Percentiles rank a stretch among this genome's conserved stretches.
phyloP scores from a whole-genome alignment of 2,329 filamentous ascomycete genomes.

The Aspergillus sp. region DNA sequence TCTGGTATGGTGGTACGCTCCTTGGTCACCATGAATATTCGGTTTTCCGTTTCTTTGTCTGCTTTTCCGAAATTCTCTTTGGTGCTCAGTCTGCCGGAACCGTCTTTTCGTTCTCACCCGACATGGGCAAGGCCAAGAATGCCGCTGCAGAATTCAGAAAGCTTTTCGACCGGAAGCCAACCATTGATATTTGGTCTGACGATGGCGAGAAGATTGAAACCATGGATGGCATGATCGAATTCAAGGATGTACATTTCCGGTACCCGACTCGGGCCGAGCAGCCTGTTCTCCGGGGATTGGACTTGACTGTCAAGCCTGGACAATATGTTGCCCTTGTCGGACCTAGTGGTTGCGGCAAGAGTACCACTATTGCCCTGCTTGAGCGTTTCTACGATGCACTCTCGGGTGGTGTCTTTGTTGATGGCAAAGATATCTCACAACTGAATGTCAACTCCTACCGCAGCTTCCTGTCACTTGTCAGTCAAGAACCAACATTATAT shows the following conservation, averaged over 20 bases:
- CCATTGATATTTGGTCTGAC: slow-evolving; percentile 75
- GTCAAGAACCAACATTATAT: slow-evolving; percentile 91
- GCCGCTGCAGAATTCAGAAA: slow-evolving; percentile 75
- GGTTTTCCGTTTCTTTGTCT: slow-evolving; percentile 87
- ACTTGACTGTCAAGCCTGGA: slow-evolving; percentile 47
- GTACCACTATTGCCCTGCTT: slow-evolving; percentile 83
- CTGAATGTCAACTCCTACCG: slow-evolving; percentile 86
- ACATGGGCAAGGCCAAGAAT: slow-evolving; percentile 89
- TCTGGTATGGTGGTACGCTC: slow-evolving; percentile 84
- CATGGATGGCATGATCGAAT: slow-evolving; percentile 77
- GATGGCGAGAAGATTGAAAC: slow-evolving; percentile 60
- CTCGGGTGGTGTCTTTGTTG: slow-evolving; percentile 72
- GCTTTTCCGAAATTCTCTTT: slow-evolving; percentile 83
- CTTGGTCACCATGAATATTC: slow-evolving; percentile 67
- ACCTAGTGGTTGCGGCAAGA: slow-evolving; percentile 92
- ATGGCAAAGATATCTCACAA: slow-evolving; percentile 73
- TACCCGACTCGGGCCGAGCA: slow-evolving; percentile 90
- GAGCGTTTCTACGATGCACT: slow-evolving; percentile 94
- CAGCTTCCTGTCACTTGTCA: slow-evolving; percentile 77
- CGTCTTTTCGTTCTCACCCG: slow-evolving; percentile 83
- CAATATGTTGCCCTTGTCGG: slow-evolving; percentile 72
- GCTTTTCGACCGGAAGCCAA: slow-evolving; percentile 76
- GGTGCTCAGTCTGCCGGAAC: slow-evolving; percentile 87
- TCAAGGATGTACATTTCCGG: slow-evolving; percentile 87
- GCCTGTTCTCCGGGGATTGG: slow-evolving; percentile 81